These are phyloP conservation scores for Phoma herbarum DNA, from an alignment of 2,329 filamentous ascomycete species.

Conservation along the genomic window DNA sequence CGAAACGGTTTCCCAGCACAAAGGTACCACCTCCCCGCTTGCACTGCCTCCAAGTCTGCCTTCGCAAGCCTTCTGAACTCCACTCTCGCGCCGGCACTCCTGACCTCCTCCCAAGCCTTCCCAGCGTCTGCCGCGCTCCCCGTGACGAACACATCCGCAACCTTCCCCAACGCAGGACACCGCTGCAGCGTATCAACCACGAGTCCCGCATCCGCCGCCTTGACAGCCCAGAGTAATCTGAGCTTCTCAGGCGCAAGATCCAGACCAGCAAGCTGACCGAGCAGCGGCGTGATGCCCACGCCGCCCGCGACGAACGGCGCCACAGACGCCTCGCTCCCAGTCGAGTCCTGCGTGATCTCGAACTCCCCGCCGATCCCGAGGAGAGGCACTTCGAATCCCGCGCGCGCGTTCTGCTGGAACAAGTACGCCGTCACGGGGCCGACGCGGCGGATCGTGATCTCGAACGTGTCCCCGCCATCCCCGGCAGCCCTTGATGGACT, in stretches of 20 bases:
- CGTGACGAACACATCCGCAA: slow-evolving; percentile 72
- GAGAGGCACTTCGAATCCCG: slow-evolving; percentile 69
- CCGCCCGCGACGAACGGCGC: slow-evolving; percentile 76
- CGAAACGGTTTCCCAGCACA: slow-evolving; percentile 64
- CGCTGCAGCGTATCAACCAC: slow-evolving; percentile 66
- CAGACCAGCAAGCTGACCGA: slow-evolving; percentile 54
- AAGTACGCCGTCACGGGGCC: slow-evolving; percentile 74
- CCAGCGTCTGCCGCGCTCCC: slow-evolving; percentile 43
- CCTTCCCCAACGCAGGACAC: slow-evolving; percentile 61
- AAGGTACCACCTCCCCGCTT: slow-evolving; percentile 64
- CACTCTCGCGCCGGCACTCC: slow-evolving; percentile 48
- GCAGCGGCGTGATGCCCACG: slow-evolving; percentile 82
- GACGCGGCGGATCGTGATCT: slow-evolving; percentile 75
- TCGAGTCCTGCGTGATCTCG: slow-evolving; percentile 48
- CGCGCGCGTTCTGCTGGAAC: slow-evolving; percentile 64
- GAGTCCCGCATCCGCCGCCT: slow-evolving; percentile 68
- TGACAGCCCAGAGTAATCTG: slow-evolving; percentile 73
- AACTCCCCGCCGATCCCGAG: slow-evolving; percentile 78
- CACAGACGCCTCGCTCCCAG: slow-evolving; percentile 30
- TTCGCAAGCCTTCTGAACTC: slow-evolving; percentile 58
- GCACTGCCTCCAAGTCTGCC: slow-evolving; percentile 52
- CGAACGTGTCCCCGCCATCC: slow-evolving; percentile 60
- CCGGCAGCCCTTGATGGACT: slow-evolving; percentile 22
- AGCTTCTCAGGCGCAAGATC: slow-evolving; percentile 49
- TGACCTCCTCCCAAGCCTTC: slow-evolving; percentile 42